A percentile compares a stretch with the other conserved stretches of the same genome.
phyloP scores from a whole-genome alignment of 306 rosid species.

The Inga laurina region DNA sequence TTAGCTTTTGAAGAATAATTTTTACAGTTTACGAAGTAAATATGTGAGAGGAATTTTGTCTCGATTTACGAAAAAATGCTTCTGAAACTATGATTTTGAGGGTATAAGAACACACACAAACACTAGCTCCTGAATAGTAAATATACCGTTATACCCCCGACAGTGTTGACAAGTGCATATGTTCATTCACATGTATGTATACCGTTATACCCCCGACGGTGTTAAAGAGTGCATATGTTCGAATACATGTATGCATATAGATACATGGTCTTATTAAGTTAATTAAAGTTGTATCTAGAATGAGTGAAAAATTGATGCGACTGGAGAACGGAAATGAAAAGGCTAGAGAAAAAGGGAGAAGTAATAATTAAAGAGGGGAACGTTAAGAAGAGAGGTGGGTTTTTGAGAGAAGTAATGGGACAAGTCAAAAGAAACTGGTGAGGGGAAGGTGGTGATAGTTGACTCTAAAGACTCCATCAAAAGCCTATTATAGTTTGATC shows the following conservation, averaged over 20 bases:
- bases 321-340: neutral
- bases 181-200: too few relatives aligned
- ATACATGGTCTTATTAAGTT: neutral
- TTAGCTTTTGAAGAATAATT: too few relatives aligned
- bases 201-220: too few relatives aligned
- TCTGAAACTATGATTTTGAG: too few relatives aligned
- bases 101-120: too few relatives aligned
- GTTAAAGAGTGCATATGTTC: neutral
- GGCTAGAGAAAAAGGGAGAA: neutral
- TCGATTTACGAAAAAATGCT: too few relatives aligned
- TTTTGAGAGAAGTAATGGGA: neutral
- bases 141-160: neutral
- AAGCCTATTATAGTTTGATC: constrained; percentile 4
- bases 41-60: too few relatives aligned
- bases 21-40: too few relatives aligned
- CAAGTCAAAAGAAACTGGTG: constrained; percentile 33
- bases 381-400: neutral
- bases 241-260: neutral
- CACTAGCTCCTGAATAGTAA: neutral
- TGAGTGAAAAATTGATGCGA: neutral
- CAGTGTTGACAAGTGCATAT: neutral
- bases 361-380: neutral
- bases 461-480: constrained; percentile 39
- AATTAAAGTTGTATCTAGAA: neutral
- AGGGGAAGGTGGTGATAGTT: constrained; percentile 24